Evolutionary conservation across 1,284 basidiomycete genomes (phyloP).

Genomic region (Filobasidium uniguttulatum): DNA sequence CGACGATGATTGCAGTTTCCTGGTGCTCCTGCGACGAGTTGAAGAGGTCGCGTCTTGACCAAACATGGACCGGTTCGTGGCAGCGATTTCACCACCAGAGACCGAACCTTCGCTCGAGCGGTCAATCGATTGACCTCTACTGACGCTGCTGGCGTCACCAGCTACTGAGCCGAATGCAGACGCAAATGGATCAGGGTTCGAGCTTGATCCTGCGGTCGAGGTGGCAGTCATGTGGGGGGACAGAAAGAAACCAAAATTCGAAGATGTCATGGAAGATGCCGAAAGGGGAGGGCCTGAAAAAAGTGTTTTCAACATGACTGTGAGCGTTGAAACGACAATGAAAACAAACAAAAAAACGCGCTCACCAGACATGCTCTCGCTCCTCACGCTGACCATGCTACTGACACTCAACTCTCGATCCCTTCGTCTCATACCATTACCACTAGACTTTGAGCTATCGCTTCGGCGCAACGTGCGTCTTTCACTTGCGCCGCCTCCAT

Average conservation of each 20-base stretch:
- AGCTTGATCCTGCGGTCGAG: neutral
- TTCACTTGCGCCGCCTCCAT: neutral
- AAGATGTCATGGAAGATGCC: slow-evolving; percentile 9
- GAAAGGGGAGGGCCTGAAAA: slow-evolving; percentile 1
- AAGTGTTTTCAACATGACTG: neutral
- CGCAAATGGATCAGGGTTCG: neutral
- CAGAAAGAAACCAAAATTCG: slow-evolving; percentile 1
- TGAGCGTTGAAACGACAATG: neutral
- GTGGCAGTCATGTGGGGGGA: neutral
- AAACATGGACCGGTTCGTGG: neutral
- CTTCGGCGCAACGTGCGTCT: neutral
- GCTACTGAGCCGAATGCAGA: neutral
- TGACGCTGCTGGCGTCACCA: neutral
- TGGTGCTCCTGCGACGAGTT: neutral
- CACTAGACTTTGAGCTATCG: neutral
- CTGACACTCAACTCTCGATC: slow-evolving; percentile 10
- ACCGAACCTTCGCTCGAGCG: neutral
- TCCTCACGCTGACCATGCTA: slow-evolving; percentile 10
- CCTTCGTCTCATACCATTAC: slow-evolving; percentile 1
- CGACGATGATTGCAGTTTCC: neutral
- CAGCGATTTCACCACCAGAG: neutral
- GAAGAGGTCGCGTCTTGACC: too few relatives aligned
- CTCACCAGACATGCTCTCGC: slow-evolving; percentile 10
- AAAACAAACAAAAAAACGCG: neutral
- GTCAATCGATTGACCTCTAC: neutral